These are phyloP conservation scores for Penicillium salamii DNA, from an alignment of 495 filamentous ascomycete genomes.

Conservation along the genomic window DNA sequence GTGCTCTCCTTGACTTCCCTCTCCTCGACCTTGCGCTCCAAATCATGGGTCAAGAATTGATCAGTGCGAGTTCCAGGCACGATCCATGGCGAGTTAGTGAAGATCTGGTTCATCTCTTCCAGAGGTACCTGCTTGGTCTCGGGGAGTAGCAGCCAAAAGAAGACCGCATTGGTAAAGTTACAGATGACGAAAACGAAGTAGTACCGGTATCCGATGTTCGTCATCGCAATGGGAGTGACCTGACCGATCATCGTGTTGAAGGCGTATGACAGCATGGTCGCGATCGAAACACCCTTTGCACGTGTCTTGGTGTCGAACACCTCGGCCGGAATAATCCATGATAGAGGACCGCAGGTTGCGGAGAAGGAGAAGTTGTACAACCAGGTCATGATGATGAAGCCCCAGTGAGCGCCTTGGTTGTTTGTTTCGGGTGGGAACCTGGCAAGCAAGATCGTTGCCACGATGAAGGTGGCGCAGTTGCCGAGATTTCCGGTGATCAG, in stretches of 20 bases:
- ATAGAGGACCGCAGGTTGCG: constrained; percentile 59
- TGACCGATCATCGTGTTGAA: constrained; percentile 76
- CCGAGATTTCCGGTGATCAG: constrained; percentile 64
- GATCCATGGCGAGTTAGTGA: constrained; percentile 65
- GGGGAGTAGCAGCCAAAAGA: constrained; percentile 62
- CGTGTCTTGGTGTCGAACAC: constrained; percentile 69
- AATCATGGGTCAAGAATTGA: constrained; percentile 34
- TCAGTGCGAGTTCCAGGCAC: constrained; percentile 48
- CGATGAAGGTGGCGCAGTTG: constrained; percentile 59
- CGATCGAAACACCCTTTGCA: constrained; percentile 63
- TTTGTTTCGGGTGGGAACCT: constrained; percentile 50
- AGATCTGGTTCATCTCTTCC: constrained; percentile 70
- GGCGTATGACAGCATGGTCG: constrained; percentile 62
- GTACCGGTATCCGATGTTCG: constrained; percentile 46
- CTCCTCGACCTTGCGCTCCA: constrained; percentile 39
- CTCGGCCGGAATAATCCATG: constrained; percentile 65
- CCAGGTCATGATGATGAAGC: constrained; percentile 72
- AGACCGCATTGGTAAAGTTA: constrained; percentile 55
- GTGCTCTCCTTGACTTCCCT: constrained; percentile 33
- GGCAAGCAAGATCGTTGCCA: constrained; percentile 48
- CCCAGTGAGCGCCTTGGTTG: constrained; percentile 63
- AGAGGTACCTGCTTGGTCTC: constrained; percentile 65
- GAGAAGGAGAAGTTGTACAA: constrained; percentile 69
- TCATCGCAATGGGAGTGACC: constrained; percentile 60
- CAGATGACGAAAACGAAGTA: constrained; percentile 58